Conservation (phyloP, 2,329 filamentous ascomycete genomes). For the Coleophoma crateriformis region DNA sequence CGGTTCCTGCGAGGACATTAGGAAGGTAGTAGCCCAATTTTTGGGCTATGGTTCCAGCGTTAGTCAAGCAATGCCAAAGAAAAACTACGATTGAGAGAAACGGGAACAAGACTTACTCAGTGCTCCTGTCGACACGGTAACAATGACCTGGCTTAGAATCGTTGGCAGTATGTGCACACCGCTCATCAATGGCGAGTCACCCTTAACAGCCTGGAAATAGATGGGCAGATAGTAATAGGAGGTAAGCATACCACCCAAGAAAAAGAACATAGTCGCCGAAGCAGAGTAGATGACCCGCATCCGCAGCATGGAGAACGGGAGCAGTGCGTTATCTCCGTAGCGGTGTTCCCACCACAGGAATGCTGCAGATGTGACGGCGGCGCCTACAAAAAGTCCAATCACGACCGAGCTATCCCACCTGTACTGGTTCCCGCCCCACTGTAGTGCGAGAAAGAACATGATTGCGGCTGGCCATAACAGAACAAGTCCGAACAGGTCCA, state of each 20-base stretch:
- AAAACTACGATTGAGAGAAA: too few species aligned
- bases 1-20: slow-evolving; percentile 21
- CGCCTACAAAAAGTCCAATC: slow-evolving; percentile 23
- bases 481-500: slow-evolving; percentile 28
- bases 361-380: slow-evolving; percentile 9
- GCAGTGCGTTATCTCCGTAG: slow-evolving; percentile 21
- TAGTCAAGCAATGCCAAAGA: neutral
- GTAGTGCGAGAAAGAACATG: slow-evolving; percentile 27
- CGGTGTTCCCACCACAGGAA: slow-evolving; percentile 22
- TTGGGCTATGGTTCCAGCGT: slow-evolving; percentile 8
- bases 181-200: slow-evolving; percentile 26
- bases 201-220: slow-evolving; percentile 42
- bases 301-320: slow-evolving; percentile 18
- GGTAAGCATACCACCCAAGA: slow-evolving; percentile 7
- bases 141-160: slow-evolving; percentile 25
- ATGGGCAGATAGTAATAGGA: slow-evolving; percentile 40
- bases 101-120: slow-evolving; percentile 4
- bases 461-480: slow-evolving; percentile 27
- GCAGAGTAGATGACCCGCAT: slow-evolving; percentile 15
- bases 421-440: slow-evolving; percentile 28
- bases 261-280: slow-evolving; percentile 9
- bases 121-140: slow-evolving; percentile 13
- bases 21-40: slow-evolving; percentile 29
- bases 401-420: slow-evolving; percentile 24
- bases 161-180: slow-evolving; percentile 33